Base-by-base conservation (phyloP, 805 yeast species). In the Grigorovia jiainica region DNA sequence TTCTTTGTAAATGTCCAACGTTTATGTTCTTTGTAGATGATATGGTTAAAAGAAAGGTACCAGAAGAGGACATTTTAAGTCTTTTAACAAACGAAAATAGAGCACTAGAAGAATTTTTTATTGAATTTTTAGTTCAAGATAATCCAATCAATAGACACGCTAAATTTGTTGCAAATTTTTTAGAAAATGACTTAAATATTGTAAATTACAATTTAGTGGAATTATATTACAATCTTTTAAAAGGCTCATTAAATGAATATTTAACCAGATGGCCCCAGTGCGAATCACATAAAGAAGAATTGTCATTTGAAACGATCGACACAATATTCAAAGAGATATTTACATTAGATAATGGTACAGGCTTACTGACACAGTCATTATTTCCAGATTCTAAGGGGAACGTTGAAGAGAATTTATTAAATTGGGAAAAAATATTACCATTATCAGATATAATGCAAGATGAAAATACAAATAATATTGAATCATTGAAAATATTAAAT, bases 1-100 rank as follows among this genome's bases (percentile, higher is more conserved):
- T 54, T 39, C 43, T 61, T 3, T 42, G 49, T 2, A 57, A 51
- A 41, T 61, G 65, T 41, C 63, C 63, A 5, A 58, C 65, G 0
- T 61, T 55, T 38, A 58, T 60, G 63, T 53, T 53, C 36, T 61
- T 58, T 41, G 45, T 61, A n/a, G 63, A 60, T 36, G 56, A 56
- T 3, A 43, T 61, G 30, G 45, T 58, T 9, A 49, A 51, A 32
- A 53, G 53, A 29, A 46, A 48, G 17, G 61, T 58, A 4, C 41
- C 63, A 6, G 41, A 50, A 6, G 49, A 52, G 11, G 63, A 61
- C 23, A 51, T 61, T 13, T 39, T 50, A 9, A 42, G 49, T 17
- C 38, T 61, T 36, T 39, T 61, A 18, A 49, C 48, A 15, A 58
- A 58, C 41, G 43, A 43, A 38, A 47, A 60, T 38, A 39, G 47